A percentile compares a stretch with the other conserved stretches of the same genome.
Conservation (phyloP, 495 filamentous ascomycete species). For the Xylona heveae region DNA sequence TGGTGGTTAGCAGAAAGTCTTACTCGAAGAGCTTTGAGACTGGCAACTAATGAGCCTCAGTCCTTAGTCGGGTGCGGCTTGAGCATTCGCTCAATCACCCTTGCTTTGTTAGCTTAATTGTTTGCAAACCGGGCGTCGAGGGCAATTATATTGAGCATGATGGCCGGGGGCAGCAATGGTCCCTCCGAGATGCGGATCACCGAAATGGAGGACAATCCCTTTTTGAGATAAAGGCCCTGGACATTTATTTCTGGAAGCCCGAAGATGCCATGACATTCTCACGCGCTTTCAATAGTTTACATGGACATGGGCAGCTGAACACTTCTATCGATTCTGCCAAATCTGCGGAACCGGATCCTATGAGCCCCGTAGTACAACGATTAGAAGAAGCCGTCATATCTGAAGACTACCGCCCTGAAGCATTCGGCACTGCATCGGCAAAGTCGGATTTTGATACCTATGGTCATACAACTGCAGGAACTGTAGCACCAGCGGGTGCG, state of each 20-base stretch:
- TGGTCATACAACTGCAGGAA: conserved; percentile 23
- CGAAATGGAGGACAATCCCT: conserved; percentile 47
- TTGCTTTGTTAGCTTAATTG: conserved; percentile 50
- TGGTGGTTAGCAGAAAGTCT: conserved; percentile 29
- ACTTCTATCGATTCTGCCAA: no score
- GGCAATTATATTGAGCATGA: conserved; percentile 14
- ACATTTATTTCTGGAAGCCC: conserved; percentile 76
- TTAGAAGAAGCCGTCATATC: conserved; percentile 64
- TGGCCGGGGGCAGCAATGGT: conserved; percentile 50
- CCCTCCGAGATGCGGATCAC: conserved; percentile 48
- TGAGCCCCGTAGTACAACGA: conserved; percentile 67
- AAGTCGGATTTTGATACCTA: conserved; percentile 16
- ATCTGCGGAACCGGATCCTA: conserved; percentile 31
- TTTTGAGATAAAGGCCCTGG: conserved; percentile 60
- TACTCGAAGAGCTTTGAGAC: no score
- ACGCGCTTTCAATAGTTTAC: conserved; percentile 34
- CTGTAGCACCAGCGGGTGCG: conserved; percentile 21
- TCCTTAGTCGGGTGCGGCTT: conserved; percentile 40
- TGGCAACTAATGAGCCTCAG: no score
- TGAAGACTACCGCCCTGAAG: no score
- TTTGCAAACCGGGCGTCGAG: no score
- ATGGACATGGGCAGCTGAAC: conserved; percentile 37
- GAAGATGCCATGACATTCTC: conserved; percentile 57
- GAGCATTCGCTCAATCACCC: conserved; percentile 61
- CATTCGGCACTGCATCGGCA: conserved; percentile 3